Conservation (phyloP, 208 protist genomes). For the Wallacemonas collosoma region DNA sequence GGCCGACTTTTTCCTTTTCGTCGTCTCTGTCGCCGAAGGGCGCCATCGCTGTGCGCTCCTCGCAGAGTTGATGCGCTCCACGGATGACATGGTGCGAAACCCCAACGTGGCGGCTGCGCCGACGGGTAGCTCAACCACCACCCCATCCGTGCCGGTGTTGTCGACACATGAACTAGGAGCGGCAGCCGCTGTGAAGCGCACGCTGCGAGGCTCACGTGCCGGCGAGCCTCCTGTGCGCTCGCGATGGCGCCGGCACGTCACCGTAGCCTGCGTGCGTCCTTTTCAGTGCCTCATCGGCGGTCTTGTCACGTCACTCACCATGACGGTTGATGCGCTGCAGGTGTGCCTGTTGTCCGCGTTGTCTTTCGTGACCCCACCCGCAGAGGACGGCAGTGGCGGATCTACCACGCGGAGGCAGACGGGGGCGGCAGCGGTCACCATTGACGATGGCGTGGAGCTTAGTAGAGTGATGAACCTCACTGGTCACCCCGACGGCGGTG, state of each 20-base stretch:
- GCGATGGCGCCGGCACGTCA: not conserved
- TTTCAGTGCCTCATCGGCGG: not conserved
- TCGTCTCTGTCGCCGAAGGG: constrained; percentile 8
- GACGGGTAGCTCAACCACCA: not conserved
- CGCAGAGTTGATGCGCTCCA: not conserved
- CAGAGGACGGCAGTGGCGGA: no score
- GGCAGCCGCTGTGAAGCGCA: constrained; percentile 3
- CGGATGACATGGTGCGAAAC: not conserved
- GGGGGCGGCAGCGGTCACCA: no score
- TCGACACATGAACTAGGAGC: constrained; percentile 22
- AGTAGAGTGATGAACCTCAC: no score
- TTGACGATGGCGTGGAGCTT: no score
- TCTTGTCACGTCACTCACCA: constrained; percentile 3
- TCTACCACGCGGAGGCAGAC: no score
- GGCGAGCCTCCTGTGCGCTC: not conserved
- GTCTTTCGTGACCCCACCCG: not conserved
- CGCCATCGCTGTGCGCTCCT: constrained; percentile 5
- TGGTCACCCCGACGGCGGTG: no score
- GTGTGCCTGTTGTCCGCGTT: not conserved
- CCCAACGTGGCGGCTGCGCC: no score
- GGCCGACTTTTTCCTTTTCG: constrained; percentile 46
- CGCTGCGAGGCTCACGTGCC: not conserved
- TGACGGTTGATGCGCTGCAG: constrained; percentile 2
- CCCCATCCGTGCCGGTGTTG: not conserved
- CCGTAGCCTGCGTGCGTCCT: not conserved